Base-by-base conservation (phyloP, 2,329 filamentous ascomycete genomes). In the Cadophora sp. region DNA sequence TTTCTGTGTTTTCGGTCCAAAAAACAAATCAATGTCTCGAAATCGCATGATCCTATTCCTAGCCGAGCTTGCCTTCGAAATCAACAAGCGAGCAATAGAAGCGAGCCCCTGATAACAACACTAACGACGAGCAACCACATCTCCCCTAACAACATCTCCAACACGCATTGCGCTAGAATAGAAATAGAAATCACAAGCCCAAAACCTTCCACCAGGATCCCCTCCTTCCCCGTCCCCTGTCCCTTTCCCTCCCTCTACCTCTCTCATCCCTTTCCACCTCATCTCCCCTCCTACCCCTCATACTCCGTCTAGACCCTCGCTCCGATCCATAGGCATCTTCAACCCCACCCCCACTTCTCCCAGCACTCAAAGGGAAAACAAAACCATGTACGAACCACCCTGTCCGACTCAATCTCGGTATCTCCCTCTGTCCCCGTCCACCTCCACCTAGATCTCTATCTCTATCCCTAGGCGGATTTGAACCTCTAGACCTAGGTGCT, bases 331-430 rank as follows among this genome's bases (percentile, higher is more conserved):
- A 39, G 2, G 2, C 36, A 39, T 2, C 48, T 16, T 14, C 14
- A 22, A 1, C 48, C 48, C 22, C 24, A 45, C 14, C 13, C 18
- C 51, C 41, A 11, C 33, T 18, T 33, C 33, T 39, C 6, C 47
- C 47, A n/a, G 3, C 9, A 4, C 33, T 4, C 18, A 33, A 14
- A 18, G 50, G 50, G 8, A 36, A 53, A 4, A 53, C 14, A 36
- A 53, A 33, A 8, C 50, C 50, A n/a, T 53, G 50, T 4, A 53
- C 50, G 13, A 53, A 53, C 50, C 50, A 53, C 24, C 53, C n/a
- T n/a, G 9, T 39, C 8, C 33, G 6, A n/a, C 33, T 39, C 16
- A 27, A 16, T 53, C 27, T 33, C 4, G 27, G 14, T 36, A 20
- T 51, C 24, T 30, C 33, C 41, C 53, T 33, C 11, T 39, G 9